Conservation (phyloP, 805 yeast genomes). For the Metschnikowia similis region DNA sequence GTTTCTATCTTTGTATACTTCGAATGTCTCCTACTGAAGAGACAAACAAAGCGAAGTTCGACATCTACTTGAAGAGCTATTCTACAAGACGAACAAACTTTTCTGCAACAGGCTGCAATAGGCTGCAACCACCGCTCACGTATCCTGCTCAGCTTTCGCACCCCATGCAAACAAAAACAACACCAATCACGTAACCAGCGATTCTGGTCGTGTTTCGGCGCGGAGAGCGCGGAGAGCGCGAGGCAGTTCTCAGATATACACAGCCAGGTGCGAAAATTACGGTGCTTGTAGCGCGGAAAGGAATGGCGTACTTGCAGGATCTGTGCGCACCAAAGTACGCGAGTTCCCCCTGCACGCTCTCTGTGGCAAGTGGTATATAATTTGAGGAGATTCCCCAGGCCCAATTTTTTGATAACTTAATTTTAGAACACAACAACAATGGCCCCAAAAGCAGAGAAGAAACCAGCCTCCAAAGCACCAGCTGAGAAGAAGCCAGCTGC, state of each 20-base stretch:
- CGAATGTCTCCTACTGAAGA: not conserved
- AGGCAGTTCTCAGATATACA: slow-evolving; percentile 15
- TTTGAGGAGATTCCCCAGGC: slow-evolving; percentile 15
- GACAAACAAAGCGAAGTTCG: not conserved
- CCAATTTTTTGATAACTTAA: slow-evolving; percentile 15
- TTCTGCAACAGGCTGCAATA: not conserved
- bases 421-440: slow-evolving; percentile 18
- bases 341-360: slow-evolving; percentile 17
- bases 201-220: not conserved
- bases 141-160: not conserved
- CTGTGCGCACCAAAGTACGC: slow-evolving; percentile 13
- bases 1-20: not conserved
- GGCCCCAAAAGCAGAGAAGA: slow-evolving; percentile 39
- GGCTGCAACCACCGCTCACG: not conserved
- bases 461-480: slow-evolving; percentile 38
- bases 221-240: slow-evolving; percentile 9
- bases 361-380: slow-evolving; percentile 19
- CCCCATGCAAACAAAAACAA: not conserved
- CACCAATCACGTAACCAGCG: not conserved
- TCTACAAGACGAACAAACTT: not conserved
- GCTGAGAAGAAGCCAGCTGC: slow-evolving; percentile 40
- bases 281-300: slow-evolving; percentile 8
- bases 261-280: slow-evolving; percentile 9
- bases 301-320: slow-evolving; percentile 13
- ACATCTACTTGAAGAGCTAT: not conserved